These are phyloP conservation scores for Sclerotinia spermophila DNA, from an alignment of 2,329 filamentous ascomycete species.

Conservation along the genomic window DNA sequence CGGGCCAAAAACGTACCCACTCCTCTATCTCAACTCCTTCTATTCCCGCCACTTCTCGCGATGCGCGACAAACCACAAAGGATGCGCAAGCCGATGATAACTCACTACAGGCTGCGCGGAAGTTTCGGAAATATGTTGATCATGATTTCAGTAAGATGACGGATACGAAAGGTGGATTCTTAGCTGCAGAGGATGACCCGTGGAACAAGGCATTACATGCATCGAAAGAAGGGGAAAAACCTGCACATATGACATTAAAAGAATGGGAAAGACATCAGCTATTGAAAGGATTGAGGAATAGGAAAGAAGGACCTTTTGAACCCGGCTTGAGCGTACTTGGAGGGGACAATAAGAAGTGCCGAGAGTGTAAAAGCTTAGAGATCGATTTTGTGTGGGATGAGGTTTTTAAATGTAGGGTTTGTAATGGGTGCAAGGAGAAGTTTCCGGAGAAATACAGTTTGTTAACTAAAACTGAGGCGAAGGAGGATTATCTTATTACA, in stretches of 20 bases:
- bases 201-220: conserved; percentile 73
- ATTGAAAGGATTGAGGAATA: conserved; percentile 65
- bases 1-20: conserved; percentile 68
- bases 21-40: conserved; percentile 55
- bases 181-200: conserved; percentile 88
- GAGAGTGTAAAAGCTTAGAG: conserved; percentile 78
- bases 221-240: conserved; percentile 59
- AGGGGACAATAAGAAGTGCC: conserved; percentile 67
- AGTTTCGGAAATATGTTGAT: conserved; percentile 92
- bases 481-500: conserved; percentile 91
- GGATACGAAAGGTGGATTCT: conserved; percentile 93
- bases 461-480: conserved; percentile 93
- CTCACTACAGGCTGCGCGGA: conserved; percentile 63
- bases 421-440: conserved; percentile 82
- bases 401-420: conserved; percentile 71
- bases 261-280: conserved; percentile 89
- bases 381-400: conserved; percentile 97
- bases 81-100: conserved; percentile 23
- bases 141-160: conserved; percentile 98
- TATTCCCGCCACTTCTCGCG: conserved; percentile 59
- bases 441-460: conserved; percentile 89
- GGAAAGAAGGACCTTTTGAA: conserved; percentile 80
- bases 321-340: conserved; percentile 76
- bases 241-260: conserved; percentile 80
- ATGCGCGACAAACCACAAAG: conserved; percentile 50